Base-by-base conservation (phyloP, 2,329 filamentous ascomycete genomes). In the Penicillium sp. region DNA sequence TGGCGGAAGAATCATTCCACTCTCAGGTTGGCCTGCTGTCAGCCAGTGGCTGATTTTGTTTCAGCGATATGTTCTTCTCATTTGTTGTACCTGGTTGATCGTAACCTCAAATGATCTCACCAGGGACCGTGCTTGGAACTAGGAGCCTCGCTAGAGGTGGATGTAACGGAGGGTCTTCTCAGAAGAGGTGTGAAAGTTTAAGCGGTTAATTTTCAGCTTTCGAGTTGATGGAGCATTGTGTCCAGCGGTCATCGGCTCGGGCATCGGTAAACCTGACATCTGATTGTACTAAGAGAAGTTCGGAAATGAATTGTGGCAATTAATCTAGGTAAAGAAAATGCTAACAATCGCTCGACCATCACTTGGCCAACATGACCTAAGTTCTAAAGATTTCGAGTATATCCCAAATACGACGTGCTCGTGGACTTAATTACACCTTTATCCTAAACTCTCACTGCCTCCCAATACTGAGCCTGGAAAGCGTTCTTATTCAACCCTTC, bases 401-500 rank as follows among this genome's bases (percentile, higher is more conserved):
- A 27, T 27, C 8, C 24, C 1, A 27, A 27, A 8, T 27, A 8
- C 8, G 18, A 27, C 8, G 24, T 8, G 4, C 24, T 27, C 24
- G 2, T 27, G 24, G 5, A 5, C 31, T 11, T 14, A 14, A 10
- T 14, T 36, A 2, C 34, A 36, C 13, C 34, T n/a, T 10, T n/a
- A 0, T 32, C 14, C 24, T 50, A 39, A 4, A 11, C 24, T 22
- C 32, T 55, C 5, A 55, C 21, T 18, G 79, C 81, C 3, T 81
- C 72, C 83, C 81, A 85, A 31, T 77, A 79, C 63, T 84, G 81
- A 22, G 80, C 81, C 48, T 76, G 70, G 56, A 84, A 85, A 2
- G 78, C 79, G 66, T 82, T 83, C 54, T 72, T 77, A 0, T 75
- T 80, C 64, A 85, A 61, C 0, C 80, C 79, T 50, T 65, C 74